Evolutionary conservation across 2,329 filamentous ascomycete species (phyloP), one percentile per base, ranked within the genome.

Genomic region (Diplodia scrobiculata): DNA sequence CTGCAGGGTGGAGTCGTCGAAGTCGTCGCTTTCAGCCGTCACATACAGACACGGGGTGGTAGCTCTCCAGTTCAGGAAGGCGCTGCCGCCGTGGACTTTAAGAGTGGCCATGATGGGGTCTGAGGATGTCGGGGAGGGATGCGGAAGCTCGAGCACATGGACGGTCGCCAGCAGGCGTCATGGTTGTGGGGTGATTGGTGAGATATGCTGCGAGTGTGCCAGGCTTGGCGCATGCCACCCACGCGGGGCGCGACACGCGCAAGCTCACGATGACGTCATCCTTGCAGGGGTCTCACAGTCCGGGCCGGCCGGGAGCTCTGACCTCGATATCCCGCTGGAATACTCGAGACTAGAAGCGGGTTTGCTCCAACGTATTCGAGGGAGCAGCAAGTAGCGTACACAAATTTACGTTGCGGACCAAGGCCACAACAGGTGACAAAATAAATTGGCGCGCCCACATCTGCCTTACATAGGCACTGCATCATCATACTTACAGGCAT

Each of bases 11-110:
- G 82, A 79, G 19, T 79, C 73, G 71, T 88, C 85, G 70, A 88
- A 88, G 27, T 83, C 80, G n/a, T 81, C 78, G 13, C 81, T 81
- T 68, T 84, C 83, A 29, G 81, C 79, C 2, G 82, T 82, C 51
- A 85, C 75, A 68, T 83, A 79, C n/a, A 85, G 72, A 64, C 78
- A 72, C 14, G 79, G 78, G 17, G 78, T 79, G 68, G 78, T 79
- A 67, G 76, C 73, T 68, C 77, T 77, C 72, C 78, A 78, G 41
- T 72, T 76, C 53, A 78, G 69, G 73, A 76, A 77, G 67, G 76
- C 45, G 29, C 55, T 52, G 45, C 54, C 48, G 45, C 63, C 41
- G 51, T 65, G 51, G 27, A 65, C 29, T 29, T 36, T 65, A 13
- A 65, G 63, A 2, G 63, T 65, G 21, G 63, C 63, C 63, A 65